phyloP scores from a whole-genome alignment of 2,329 filamentous ascomycete genomes.

The Leptosphaerulina australis region DNA sequence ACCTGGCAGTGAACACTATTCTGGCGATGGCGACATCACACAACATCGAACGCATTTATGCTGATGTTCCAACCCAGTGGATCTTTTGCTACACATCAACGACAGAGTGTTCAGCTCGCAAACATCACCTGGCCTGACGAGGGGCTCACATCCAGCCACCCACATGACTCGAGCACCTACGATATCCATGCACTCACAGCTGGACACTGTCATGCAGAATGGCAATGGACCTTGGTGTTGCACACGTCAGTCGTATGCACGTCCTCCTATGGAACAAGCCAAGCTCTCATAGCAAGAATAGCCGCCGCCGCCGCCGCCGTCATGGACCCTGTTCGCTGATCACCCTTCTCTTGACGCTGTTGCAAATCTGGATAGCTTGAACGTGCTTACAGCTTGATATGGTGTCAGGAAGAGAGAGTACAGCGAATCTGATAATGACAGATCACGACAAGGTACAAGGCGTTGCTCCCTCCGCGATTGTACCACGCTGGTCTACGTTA shows the following conservation, averaged over 20 bases:
- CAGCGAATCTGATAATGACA: neutral
- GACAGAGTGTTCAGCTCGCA: neutral
- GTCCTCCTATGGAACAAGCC: slow-evolving; percentile 22
- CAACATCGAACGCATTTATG: slow-evolving; percentile 2
- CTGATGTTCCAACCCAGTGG: slow-evolving; percentile 1
- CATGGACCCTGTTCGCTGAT: slow-evolving; percentile 16
- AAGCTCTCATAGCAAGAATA: slow-evolving; percentile 24
- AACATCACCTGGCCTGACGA: neutral
- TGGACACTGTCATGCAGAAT: slow-evolving; percentile 15
- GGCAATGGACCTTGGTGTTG: slow-evolving; percentile 17
- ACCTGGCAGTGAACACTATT: slow-evolving; percentile 21
- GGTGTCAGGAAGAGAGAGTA: neutral
- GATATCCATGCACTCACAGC: neutral
- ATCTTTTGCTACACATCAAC: slow-evolving; percentile 7
- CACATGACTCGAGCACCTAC: neutral
- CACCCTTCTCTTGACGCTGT: slow-evolving; percentile 10
- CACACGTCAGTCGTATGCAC: slow-evolving; percentile 27
- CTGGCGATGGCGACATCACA: slow-evolving; percentile 16
- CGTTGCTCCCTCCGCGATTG: slow-evolving; percentile 10
- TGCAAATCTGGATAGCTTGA: neutral
- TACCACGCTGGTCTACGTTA: slow-evolving; percentile 23
- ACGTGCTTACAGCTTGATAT: neutral
- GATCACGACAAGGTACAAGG: neutral
- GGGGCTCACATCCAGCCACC: neutral
- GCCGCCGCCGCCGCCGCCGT: slow-evolving; percentile 25